These are phyloP conservation scores for Colletotrichum sp. DNA, from an alignment of 2,329 filamentous ascomycete genomes.

Conservation along the genomic window DNA sequence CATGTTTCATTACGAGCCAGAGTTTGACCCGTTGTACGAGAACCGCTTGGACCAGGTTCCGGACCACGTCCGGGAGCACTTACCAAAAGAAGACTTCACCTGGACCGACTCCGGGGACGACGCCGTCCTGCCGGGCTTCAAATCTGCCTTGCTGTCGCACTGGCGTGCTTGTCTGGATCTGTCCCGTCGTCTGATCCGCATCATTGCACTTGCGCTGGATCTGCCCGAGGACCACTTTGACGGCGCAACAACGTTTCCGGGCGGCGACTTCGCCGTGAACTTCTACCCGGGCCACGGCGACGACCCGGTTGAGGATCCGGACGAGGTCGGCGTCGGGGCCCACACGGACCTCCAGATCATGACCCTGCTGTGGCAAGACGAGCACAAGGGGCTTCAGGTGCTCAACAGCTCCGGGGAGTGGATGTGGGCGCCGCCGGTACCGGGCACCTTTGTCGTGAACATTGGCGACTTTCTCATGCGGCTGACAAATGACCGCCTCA, in stretches of 20 bases:
- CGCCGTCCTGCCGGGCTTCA: slow-evolving; percentile 40
- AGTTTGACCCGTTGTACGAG: slow-evolving; percentile 38
- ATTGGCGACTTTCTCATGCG: slow-evolving; percentile 30
- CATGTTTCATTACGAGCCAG: slow-evolving; percentile 41
- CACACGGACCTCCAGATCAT: slow-evolving; percentile 53
- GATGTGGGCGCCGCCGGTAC: slow-evolving; percentile 27
- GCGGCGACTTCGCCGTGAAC: slow-evolving; percentile 28
- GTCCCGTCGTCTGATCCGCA: slow-evolving; percentile 23
- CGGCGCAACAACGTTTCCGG: slow-evolving; percentile 20
- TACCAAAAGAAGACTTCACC: slow-evolving; percentile 18
- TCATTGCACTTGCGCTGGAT: slow-evolving; percentile 26
- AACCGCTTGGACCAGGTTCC: slow-evolving; percentile 1
- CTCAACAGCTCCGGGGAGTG: slow-evolving; percentile 26
- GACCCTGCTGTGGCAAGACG: slow-evolving; percentile 55
- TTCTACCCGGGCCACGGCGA: slow-evolving; percentile 25
- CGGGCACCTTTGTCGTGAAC: slow-evolving; percentile 29
- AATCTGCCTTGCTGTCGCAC: slow-evolving; percentile 45
- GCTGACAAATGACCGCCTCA: slow-evolving; percentile 26
- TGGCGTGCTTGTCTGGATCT: slow-evolving; percentile 34
- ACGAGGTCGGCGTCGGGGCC: slow-evolving; percentile 47
- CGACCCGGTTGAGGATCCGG: slow-evolving; percentile 6
- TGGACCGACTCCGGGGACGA: slow-evolving; percentile 27
- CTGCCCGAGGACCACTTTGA: slow-evolving; percentile 25
- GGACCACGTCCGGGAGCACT: slow-evolving; percentile 9
- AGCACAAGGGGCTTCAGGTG: slow-evolving; percentile 28